These are phyloP conservation scores for Aspergillus sp. DNA, from an alignment of 2,329 filamentous ascomycete species.

Conservation along the genomic window DNA sequence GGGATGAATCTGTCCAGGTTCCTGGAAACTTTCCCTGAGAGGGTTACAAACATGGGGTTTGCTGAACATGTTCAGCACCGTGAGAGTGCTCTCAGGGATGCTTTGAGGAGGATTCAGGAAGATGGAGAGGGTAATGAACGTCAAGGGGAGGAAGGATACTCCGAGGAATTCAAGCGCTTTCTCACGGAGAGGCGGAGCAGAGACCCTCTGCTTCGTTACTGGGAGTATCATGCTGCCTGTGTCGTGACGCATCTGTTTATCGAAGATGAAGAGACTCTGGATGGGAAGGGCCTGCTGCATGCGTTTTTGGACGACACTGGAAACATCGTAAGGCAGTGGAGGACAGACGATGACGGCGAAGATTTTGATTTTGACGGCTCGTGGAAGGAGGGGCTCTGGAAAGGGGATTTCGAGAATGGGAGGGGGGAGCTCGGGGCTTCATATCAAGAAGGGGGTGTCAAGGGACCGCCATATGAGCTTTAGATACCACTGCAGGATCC, in stretches of 20 bases:
- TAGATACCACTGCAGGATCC: too few relatives aligned
- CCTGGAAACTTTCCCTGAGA: constrained; percentile 1
- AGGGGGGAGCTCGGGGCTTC: not conserved
- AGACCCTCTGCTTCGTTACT: not conserved
- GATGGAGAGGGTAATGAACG: not conserved
- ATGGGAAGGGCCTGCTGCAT: not conserved
- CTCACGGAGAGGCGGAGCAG: not conserved
- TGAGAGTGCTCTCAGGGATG: not conserved
- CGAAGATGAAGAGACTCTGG: not conserved
- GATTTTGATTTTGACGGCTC: constrained; percentile 1
- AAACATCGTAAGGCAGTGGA: not conserved
- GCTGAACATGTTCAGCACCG: not conserved
- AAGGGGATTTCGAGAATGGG: not conserved
- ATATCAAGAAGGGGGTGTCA: not conserved
- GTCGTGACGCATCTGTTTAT: constrained; percentile 1
- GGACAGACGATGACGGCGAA: not conserved
- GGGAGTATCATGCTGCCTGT: not conserved
- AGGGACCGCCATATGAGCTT: not conserved
- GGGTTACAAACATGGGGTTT: not conserved
- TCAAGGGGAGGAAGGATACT: not conserved
- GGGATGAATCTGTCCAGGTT: not conserved
- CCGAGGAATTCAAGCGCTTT: not conserved
- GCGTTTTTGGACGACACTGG: constrained; percentile 6
- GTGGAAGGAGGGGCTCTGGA: not conserved
- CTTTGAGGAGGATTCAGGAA: not conserved